phyloP scores from a whole-genome alignment of 1,284 basidiomycete genomes.

The Somion occarium region DNA sequence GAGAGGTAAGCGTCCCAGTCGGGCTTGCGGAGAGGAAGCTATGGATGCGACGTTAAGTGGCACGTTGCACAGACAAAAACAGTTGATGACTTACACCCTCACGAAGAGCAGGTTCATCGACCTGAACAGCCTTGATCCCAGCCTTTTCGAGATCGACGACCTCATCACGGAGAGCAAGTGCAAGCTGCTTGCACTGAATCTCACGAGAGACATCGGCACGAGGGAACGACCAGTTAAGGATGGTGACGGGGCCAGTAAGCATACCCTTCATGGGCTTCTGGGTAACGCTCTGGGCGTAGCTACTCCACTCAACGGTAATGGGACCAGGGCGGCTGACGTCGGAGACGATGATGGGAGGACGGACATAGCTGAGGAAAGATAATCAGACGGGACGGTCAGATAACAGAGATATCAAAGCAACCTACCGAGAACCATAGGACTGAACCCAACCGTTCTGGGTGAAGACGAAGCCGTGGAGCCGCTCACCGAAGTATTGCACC shows the following conservation, averaged over 20 bases:
- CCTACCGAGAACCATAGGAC: conserved; percentile 92
- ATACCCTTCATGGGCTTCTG: conserved; percentile 99
- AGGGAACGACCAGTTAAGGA: conserved; percentile 99
- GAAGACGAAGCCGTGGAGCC: conserved; percentile 93
- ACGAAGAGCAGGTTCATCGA: conserved; percentile 99
- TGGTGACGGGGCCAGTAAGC: conserved; percentile 94
- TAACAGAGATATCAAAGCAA: conserved; percentile 11
- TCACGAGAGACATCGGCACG: conserved; percentile 97
- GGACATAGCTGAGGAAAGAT: conserved; percentile 80
- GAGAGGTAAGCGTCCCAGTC: conserved; percentile 95
- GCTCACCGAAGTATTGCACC: conserved; percentile 99
- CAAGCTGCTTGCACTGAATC: conserved; percentile 97
- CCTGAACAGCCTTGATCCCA: conserved; percentile 97
- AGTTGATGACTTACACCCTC: conserved; percentile 70
- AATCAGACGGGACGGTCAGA: conserved; percentile 18
- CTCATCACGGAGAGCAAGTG: conserved; percentile 97
- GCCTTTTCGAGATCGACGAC: conserved; percentile 97
- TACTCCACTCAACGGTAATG: conserved; percentile 97
- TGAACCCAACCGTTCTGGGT: conserved; percentile 99
- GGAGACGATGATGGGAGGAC: conserved; percentile 97
- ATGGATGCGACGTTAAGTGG: conserved; percentile 6
- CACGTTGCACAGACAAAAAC: neutral
- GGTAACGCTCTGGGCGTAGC: conserved; percentile 94
- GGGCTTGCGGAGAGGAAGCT: conserved; percentile 88
- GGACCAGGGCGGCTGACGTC: conserved; percentile 92